A percentile compares a stretch with the other conserved stretches of the same genome.
These are phyloP conservation scores for Nothophaeocryptopus gaeumannii DNA, from an alignment of 2,329 filamentous ascomycete species.

Conservation along the genomic window DNA sequence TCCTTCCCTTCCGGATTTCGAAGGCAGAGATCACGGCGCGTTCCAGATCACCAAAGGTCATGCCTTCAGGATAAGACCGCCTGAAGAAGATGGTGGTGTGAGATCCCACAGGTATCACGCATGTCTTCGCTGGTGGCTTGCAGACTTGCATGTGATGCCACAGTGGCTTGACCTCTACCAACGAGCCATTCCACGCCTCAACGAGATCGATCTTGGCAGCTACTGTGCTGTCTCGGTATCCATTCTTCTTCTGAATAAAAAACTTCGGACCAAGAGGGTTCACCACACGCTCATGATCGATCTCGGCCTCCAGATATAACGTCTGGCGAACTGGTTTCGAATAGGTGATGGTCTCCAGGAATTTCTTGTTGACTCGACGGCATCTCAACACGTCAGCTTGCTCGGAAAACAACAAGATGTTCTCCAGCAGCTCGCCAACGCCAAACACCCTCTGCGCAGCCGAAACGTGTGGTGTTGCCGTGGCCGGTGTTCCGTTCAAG, in stretches of 20 bases:
- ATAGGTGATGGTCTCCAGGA: constrained; percentile 15
- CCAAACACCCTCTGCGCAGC: constrained; percentile 21
- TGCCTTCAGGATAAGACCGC: constrained; percentile 22
- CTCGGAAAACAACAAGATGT: constrained; percentile 14
- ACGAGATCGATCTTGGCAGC: constrained; percentile 21
- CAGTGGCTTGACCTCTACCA: constrained; percentile 11
- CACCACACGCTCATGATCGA: constrained; percentile 4
- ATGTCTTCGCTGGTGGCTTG: constrained; percentile 21
- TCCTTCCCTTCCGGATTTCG: constrained; percentile 19
- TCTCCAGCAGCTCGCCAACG: constrained; percentile 22
- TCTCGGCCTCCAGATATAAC: constrained; percentile 20
- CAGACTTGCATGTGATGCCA: constrained; percentile 21
- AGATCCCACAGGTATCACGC: constrained; percentile 19
- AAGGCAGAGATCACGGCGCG: constrained; percentile 22
- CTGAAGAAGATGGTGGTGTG: constrained; percentile 19
- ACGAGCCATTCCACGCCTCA: constrained; percentile 16
- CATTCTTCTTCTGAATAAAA: constrained; percentile 16
- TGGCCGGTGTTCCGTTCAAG: not conserved
- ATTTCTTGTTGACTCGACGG: constrained; percentile 18
- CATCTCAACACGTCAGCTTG: constrained; percentile 17
- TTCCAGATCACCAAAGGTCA: constrained; percentile 23
- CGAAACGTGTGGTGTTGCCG: not conserved
- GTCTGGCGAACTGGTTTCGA: constrained; percentile 15
- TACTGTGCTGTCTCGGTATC: constrained; percentile 22
- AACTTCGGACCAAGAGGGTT: constrained; percentile 20